These are phyloP conservation scores for Pigoraptor vietnamica DNA, from an alignment of 78 protist genomes.

Conservation along the genomic window DNA sequence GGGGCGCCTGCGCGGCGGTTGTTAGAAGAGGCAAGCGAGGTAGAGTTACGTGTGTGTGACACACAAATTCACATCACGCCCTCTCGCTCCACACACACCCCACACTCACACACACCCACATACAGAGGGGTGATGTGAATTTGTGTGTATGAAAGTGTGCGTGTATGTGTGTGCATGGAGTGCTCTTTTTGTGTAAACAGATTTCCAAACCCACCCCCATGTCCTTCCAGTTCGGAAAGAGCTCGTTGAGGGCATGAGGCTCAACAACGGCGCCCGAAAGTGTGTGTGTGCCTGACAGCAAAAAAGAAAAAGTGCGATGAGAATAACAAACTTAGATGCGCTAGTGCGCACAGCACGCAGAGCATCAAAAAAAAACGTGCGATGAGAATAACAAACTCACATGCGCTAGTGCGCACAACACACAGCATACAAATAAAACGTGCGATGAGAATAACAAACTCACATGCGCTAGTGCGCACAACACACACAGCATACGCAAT, in stretches of 20 bases:
- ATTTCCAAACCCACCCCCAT: constrained; percentile 40
- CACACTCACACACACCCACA: no score
- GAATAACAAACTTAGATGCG: not conserved
- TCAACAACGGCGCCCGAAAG: constrained; percentile 94
- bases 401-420: no score
- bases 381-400: no score
- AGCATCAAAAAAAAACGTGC: not conserved
- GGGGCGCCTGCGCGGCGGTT: constrained; percentile 80
- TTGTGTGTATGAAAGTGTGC: no score
- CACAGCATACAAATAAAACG: not conserved
- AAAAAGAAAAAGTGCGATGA: no score
- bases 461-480: no score
- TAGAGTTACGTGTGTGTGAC: not conserved
- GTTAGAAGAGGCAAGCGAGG: not conserved
- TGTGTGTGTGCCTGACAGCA: constrained; percentile 65
- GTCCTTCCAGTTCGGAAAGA: constrained; percentile 92
- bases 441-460: no score
- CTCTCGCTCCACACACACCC: no score
- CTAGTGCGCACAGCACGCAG: not conserved
- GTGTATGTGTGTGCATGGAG: not conserved
- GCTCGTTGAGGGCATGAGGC: constrained; percentile 84
- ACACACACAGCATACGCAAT: no score
- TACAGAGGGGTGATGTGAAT: no score
- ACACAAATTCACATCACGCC: no score
- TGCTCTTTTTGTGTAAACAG: no score